phyloP scores from a whole-genome alignment of 495 filamentous ascomycete species.

The Lindgomyces ingoldianus region DNA sequence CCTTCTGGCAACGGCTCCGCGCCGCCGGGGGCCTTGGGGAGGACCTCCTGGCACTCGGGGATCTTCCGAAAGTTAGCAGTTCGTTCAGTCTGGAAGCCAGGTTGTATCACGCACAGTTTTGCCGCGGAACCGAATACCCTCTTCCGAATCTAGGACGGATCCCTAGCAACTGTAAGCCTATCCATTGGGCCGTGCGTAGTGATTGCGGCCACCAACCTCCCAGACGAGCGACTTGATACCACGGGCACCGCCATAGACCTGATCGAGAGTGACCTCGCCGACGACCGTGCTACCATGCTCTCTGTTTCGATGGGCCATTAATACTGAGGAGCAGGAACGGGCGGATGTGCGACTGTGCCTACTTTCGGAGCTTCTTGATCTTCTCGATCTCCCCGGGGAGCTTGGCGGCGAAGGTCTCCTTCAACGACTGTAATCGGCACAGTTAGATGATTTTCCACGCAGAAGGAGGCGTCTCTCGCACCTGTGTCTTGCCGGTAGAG shows the following conservation, averaged over 20 bases:
- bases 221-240: conserved; percentile 98
- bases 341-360: conserved; percentile 44
- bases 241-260: conserved; percentile 98
- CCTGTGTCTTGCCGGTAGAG: conserved; percentile 83
- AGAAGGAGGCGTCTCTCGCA: conserved; percentile 45
- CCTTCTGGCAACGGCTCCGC: conserved; percentile 95
- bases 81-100: not conserved
- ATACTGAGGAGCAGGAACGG: conserved; percentile 17
- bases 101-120: conserved; percentile 77
- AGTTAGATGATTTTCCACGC: conserved; percentile 28
- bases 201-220: conserved; percentile 62
- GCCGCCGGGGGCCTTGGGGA: conserved; percentile 94
- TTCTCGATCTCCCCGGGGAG: conserved; percentile 95
- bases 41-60: conserved; percentile 94
- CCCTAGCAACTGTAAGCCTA: conserved; percentile 55
- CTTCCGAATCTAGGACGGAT: conserved; percentile 95
- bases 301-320: conserved; percentile 51
- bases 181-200: not conserved
- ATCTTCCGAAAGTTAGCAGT: conserved; percentile 61
- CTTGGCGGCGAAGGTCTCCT: conserved; percentile 96
- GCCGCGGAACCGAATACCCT: conserved; percentile 98
- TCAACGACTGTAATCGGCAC: conserved; percentile 69
- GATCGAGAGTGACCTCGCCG: conserved; percentile 97
- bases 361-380: conserved; percentile 98
- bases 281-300: conserved; percentile 92